These are phyloP conservation scores for Cystofilobasidium capitatum DNA, from an alignment of 768 basidiomycete genomes.

Conservation along the genomic window DNA sequence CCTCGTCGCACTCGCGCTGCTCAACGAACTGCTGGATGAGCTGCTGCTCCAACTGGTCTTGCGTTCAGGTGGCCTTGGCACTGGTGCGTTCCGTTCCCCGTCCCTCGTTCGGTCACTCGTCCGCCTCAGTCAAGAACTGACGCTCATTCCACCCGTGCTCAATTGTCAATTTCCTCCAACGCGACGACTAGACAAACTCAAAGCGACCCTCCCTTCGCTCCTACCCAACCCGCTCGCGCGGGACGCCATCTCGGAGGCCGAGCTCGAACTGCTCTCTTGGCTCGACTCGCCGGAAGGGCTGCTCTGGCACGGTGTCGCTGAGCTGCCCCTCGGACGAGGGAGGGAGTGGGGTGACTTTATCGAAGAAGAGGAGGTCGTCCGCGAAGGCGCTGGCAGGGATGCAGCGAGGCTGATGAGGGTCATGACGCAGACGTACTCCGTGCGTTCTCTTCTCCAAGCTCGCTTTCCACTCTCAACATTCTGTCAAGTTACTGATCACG, in stretches of 20 bases:
- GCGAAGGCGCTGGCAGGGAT: conserved; percentile 10
- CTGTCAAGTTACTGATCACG: too few relatives aligned
- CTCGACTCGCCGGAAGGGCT: conserved; percentile 8
- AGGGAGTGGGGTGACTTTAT: not conserved
- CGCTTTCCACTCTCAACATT: not conserved
- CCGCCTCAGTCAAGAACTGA: too few relatives aligned
- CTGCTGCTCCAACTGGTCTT: conserved; percentile 5
- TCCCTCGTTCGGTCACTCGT: too few relatives aligned
- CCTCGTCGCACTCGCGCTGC: conserved; percentile 6
- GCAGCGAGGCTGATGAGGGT: conserved; percentile 25
- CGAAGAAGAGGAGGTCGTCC: not conserved
- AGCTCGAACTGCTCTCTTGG: conserved; percentile 25
- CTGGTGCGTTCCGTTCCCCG: not conserved
- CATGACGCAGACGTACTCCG: conserved; percentile 27
- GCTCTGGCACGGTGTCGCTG: not conserved
- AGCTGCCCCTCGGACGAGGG: not conserved
- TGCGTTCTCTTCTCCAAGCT: not conserved
- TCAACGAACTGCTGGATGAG: conserved; percentile 27
- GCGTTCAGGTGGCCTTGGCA: not conserved
- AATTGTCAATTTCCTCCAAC: not conserved
- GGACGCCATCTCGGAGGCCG: conserved; percentile 22
- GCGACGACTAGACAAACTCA: conserved; percentile 18
- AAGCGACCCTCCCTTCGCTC: conserved; percentile 1
- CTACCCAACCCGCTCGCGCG: conserved; percentile 15
- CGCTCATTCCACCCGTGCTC: not conserved